Conservation (phyloP, 768 basidiomycete species). For the Rickenella mellea region DNA sequence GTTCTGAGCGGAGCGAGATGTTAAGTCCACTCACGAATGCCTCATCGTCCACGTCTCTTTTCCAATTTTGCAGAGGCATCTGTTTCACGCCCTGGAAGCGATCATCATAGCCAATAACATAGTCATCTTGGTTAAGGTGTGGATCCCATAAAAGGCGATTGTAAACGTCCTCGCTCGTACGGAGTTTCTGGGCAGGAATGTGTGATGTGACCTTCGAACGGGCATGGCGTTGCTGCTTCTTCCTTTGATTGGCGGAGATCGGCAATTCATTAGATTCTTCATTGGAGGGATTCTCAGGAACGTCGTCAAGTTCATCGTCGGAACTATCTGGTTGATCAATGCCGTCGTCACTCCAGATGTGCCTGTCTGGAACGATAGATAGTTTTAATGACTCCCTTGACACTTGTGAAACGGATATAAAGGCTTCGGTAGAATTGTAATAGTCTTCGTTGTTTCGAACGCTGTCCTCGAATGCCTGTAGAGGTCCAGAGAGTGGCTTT, state of each 20-base stretch:
- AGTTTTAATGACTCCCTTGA: background rate
- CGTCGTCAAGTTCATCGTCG: constrained; percentile 1
- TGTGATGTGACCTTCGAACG: constrained; percentile 3
- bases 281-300: background rate
- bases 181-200: constrained; percentile 10
- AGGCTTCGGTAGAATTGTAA: constrained; percentile 10
- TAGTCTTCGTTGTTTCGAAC: constrained; percentile 9
- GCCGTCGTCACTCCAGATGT: constrained; percentile 10
- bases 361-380: constrained; percentile 4
- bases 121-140: constrained; percentile 7
- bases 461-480: constrained; percentile 10
- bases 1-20: background rate
- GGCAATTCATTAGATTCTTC: constrained; percentile 1
- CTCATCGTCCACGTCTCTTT: constrained; percentile 15
- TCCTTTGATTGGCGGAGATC: background rate
- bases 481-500: background rate
- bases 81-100: constrained; percentile 15
- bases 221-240: background rate
- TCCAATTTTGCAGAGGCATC: constrained; percentile 11
- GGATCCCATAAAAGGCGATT: constrained; percentile 17
- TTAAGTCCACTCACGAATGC: constrained; percentile 12
- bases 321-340: constrained; percentile 6
- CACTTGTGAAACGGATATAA: constrained; percentile 6
- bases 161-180: constrained; percentile 14
- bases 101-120: constrained; percentile 16